A percentile compares a stretch with the other conserved stretches of the same genome.
Evolutionary conservation across 768 basidiomycete genomes (phyloP).

Genomic region (Tricholoma bakamatsutake): DNA sequence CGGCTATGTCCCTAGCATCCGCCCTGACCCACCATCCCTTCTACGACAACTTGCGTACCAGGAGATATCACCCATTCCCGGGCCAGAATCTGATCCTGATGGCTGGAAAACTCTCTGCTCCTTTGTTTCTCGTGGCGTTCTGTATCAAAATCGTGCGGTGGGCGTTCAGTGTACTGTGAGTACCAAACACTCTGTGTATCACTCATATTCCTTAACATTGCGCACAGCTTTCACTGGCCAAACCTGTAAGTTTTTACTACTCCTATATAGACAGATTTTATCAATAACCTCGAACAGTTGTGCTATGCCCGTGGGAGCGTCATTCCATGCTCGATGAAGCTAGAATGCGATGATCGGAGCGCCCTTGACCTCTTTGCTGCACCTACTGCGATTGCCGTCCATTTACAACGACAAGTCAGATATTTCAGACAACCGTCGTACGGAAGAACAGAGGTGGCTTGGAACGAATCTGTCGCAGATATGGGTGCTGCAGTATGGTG

Average conservation of each 20-base stretch:
- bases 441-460: slow-evolving; percentile 32
- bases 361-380: slow-evolving; percentile 37
- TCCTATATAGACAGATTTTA: neutral
- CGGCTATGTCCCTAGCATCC: slow-evolving; percentile 42
- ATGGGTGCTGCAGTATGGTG: slow-evolving; percentile 43
- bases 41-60: slow-evolving; percentile 47
- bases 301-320: slow-evolving; percentile 46
- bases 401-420: slow-evolving; percentile 35
- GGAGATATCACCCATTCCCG: slow-evolving; percentile 36
- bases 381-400: slow-evolving; percentile 33
- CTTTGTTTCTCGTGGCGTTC: slow-evolving; percentile 32
- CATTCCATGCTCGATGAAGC: slow-evolving; percentile 38
- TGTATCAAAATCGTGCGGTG: slow-evolving; percentile 33
- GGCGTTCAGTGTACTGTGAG: slow-evolving; percentile 39
- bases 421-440: slow-evolving; percentile 35
- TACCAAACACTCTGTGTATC: neutral
- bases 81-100: slow-evolving; percentile 42
- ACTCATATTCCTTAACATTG: slow-evolving; percentile 1
- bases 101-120: slow-evolving; percentile 45
- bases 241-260: slow-evolving; percentile 30
- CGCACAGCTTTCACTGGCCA: slow-evolving; percentile 37
- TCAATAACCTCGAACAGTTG: slow-evolving; percentile 22
- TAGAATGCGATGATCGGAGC: slow-evolving; percentile 33
- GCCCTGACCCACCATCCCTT: slow-evolving; percentile 40
- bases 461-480: slow-evolving; percentile 41